These are phyloP conservation scores for Xerocomus amazonicus DNA, from an alignment of 1,284 basidiomycete genomes.

Conservation along the genomic window DNA sequence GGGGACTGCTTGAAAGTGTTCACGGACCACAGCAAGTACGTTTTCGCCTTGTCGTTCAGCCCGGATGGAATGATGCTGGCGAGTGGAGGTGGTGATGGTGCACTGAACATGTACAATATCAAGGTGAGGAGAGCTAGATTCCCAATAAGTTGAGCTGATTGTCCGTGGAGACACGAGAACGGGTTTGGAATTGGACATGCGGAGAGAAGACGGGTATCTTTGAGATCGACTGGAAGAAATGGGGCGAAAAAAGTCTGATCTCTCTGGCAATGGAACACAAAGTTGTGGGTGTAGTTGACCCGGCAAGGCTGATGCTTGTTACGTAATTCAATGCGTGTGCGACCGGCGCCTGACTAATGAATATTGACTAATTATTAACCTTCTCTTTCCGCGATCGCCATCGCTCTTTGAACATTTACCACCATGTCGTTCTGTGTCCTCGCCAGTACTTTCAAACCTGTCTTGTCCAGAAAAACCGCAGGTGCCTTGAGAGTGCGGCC, in stretches of 20 bases:
- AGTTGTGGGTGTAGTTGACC: constrained; percentile 35
- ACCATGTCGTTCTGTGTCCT: constrained; percentile 36
- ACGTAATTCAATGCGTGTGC: constrained; percentile 12
- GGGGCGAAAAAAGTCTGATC: constrained; percentile 32
- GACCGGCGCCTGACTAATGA: constrained; percentile 5
- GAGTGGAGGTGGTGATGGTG: constrained; percentile 38
- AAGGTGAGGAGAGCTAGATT: constrained; percentile 21
- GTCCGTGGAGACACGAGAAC: constrained; percentile 27
- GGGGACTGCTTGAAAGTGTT: constrained; percentile 70
- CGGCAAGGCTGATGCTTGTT: constrained; percentile 23
- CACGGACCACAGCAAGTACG: constrained; percentile 59
- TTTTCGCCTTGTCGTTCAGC: constrained; percentile 66
- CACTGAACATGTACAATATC: constrained; percentile 34
- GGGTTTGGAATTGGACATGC: constrained; percentile 33
- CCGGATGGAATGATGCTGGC: constrained; percentile 48
- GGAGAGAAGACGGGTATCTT: constrained; percentile 37
- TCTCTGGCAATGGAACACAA: constrained; percentile 38
- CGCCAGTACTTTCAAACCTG: constrained; percentile 24
- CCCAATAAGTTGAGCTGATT: constrained; percentile 4
- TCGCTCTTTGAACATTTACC: background rate
- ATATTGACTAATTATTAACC: constrained; percentile 17
- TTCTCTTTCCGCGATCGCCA: background rate
- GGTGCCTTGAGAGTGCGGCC: constrained; percentile 9
- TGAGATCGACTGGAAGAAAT: constrained; percentile 37
- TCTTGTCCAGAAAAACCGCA: constrained; percentile 30